These are phyloP conservation scores for Termitomyces sp. DNA, from an alignment of 1,284 basidiomycete genomes.

Conservation along the genomic window DNA sequence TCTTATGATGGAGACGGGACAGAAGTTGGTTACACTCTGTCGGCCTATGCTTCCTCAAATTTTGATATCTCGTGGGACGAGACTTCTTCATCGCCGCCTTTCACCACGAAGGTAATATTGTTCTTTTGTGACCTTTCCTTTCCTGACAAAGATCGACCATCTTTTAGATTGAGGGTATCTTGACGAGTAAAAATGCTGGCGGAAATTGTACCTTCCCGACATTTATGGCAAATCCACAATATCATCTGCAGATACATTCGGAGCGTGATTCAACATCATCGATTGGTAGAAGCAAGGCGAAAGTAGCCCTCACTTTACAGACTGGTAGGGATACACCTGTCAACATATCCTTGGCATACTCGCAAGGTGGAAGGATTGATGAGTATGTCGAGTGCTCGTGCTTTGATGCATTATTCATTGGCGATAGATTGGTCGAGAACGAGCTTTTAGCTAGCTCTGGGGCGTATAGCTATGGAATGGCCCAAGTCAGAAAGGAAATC, in stretches of 20 bases:
- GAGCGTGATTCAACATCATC: conserved; percentile 16
- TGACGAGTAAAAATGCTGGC: conserved; percentile 74
- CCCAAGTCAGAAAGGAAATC: conserved; percentile 50
- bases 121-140: conserved; percentile 8
- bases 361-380: conserved; percentile 63
- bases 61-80: conserved; percentile 47
- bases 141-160: background rate
- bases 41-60: conserved; percentile 44
- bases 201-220: conserved; percentile 78
- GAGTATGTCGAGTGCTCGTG: conserved; percentile 50
- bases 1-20: conserved; percentile 60
- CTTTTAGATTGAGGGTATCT: conserved; percentile 51
- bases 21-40: conserved; percentile 62
- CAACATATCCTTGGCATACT: conserved; percentile 75
- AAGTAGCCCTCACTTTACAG: conserved; percentile 48
- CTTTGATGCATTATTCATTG: background rate
- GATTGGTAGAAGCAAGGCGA: conserved; percentile 23
- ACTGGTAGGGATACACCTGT: conserved; percentile 67
- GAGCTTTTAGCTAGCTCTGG: conserved; percentile 75
- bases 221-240: conserved; percentile 92
- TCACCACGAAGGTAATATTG: conserved; percentile 36
- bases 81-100: conserved; percentile 32
- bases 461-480: conserved; percentile 77
- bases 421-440: conserved; percentile 51
- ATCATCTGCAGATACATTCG: conserved; percentile 55